These are phyloP conservation scores for Apophysomyces elegans DNA, from an alignment of 371 early-diverging fungal species.

Conservation along the genomic window DNA sequence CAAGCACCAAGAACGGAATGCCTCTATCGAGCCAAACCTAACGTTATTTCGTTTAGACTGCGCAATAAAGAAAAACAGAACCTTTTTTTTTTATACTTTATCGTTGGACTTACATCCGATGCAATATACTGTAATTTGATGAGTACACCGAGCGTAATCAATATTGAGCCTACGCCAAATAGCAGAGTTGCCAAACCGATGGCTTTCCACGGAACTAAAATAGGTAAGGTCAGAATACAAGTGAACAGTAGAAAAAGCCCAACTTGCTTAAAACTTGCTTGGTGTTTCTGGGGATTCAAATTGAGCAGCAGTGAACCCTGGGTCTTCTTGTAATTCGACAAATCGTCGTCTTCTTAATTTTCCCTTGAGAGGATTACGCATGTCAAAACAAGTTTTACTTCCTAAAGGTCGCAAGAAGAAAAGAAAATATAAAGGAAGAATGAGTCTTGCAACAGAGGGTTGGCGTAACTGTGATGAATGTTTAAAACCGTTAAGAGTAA, in stretches of 20 bases:
- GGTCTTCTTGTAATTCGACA: conserved; percentile 53
- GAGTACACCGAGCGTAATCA: conserved; percentile 62
- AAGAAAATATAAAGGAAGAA: too few species aligned
- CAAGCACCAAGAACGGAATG: conserved; percentile 53
- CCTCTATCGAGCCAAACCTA: conserved; percentile 64
- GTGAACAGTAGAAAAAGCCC: background rate
- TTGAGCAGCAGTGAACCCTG: conserved; percentile 57
- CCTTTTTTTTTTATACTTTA: background rate
- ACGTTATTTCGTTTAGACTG: background rate
- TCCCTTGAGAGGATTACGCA: conserved; percentile 48
- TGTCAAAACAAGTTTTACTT: background rate
- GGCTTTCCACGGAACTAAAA: conserved; percentile 68
- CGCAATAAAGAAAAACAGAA: too few species aligned
- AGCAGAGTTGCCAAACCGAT: conserved; percentile 59
- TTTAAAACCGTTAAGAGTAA: too few species aligned
- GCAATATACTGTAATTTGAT: conserved; percentile 56
- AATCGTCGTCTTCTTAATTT: conserved; percentile 42
- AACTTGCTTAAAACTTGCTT: conserved; percentile 26
- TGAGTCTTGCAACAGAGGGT: too few species aligned
- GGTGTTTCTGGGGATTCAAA: conserved; percentile 48
- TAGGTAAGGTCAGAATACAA: background rate
- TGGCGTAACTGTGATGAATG: too few species aligned
- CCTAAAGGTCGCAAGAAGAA: too few species aligned
- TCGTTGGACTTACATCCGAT: conserved; percentile 34
- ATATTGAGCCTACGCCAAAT: conserved; percentile 50